These are phyloP conservation scores for Rubroboletus pulcherrimus DNA, from an alignment of 768 basidiomycete genomes.

Conservation along the genomic window DNA sequence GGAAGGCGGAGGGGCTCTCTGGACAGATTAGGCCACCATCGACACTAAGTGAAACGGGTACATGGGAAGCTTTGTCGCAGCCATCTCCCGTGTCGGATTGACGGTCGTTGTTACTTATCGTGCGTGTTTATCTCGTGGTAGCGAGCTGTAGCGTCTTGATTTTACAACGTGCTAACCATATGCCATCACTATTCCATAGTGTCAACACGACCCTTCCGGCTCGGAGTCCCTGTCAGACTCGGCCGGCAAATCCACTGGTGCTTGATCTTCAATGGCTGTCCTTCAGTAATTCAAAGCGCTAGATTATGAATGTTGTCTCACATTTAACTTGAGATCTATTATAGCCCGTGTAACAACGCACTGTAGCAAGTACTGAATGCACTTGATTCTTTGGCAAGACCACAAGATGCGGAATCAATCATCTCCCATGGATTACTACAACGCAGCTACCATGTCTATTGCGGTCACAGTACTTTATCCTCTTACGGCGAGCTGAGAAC, in stretches of 20 bases:
- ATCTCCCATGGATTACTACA: neutral
- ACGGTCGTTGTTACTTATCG: neutral
- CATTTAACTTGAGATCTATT: neutral
- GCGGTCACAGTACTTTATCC: neutral
- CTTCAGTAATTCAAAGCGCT: neutral
- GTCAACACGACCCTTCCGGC: neutral
- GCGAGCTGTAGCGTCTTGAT: neutral
- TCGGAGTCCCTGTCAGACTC: neutral
- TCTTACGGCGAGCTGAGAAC: neutral
- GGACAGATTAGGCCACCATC: conserved; percentile 38
- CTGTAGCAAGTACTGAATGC: neutral
- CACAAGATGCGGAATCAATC: neutral
- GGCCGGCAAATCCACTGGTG: neutral
- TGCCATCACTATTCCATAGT: neutral
- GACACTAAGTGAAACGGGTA: conserved; percentile 27
- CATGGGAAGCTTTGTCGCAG: conserved; percentile 29
- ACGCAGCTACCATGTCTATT: neutral
- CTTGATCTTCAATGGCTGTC: neutral
- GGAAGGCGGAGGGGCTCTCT: conserved; percentile 68
- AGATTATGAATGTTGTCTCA: neutral
- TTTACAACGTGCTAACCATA: neutral
- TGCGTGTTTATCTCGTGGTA: conserved; percentile 1
- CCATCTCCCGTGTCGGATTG: conserved; percentile 25
- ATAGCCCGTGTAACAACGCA: neutral
- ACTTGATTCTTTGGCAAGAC: neutral